phyloP scores from a whole-genome alignment of 2,329 filamentous ascomycete genomes.

The Pseudogymnoascus sp. region DNA sequence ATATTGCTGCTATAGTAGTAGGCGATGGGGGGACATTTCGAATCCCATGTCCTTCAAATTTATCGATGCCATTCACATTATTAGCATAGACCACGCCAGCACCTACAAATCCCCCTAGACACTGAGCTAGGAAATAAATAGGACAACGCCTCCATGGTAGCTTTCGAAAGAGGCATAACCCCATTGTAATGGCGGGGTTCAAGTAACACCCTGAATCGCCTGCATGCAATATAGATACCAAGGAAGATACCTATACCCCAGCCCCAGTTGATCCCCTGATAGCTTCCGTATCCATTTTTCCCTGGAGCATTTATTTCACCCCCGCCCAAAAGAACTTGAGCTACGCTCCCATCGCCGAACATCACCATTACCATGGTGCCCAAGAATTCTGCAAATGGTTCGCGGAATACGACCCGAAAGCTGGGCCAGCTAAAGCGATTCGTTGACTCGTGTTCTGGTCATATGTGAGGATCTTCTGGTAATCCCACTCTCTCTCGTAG shows the following conservation, averaged over 20 bases:
- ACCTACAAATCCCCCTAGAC: conserved; percentile 60
- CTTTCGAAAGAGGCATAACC: conserved; percentile 61
- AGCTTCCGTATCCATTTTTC: conserved; percentile 21
- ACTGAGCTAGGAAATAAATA: conserved; percentile 58
- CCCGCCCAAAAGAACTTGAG: conserved; percentile 57
- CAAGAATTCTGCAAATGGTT: conserved; percentile 61
- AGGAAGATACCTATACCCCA: conserved; percentile 59
- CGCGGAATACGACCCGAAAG: conserved; percentile 44
- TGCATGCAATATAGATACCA: conserved; percentile 59
- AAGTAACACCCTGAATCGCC: conserved; percentile 62
- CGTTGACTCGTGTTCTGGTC: conserved; percentile 27
- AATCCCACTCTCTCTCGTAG: conserved; percentile 1
- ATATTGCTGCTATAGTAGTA: conserved; percentile 62
- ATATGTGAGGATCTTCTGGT: conserved; percentile 16
- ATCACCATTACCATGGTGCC: conserved; percentile 62
- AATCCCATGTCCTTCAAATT: conserved; percentile 54
- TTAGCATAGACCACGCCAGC: conserved; percentile 56
- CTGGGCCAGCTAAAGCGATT: conserved; percentile 45
- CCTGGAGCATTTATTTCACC: conserved; percentile 18
- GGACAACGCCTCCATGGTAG: conserved; percentile 65
- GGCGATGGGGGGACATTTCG: conserved; percentile 54
- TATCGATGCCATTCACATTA: conserved; percentile 58
- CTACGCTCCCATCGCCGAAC: conserved; percentile 66
- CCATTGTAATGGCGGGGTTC: conserved; percentile 65
- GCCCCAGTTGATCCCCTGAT: conserved; percentile 25